Evolutionary conservation across 305 asterid genomes (phyloP).

Genomic region (Fraxinus paxiana): DNA sequence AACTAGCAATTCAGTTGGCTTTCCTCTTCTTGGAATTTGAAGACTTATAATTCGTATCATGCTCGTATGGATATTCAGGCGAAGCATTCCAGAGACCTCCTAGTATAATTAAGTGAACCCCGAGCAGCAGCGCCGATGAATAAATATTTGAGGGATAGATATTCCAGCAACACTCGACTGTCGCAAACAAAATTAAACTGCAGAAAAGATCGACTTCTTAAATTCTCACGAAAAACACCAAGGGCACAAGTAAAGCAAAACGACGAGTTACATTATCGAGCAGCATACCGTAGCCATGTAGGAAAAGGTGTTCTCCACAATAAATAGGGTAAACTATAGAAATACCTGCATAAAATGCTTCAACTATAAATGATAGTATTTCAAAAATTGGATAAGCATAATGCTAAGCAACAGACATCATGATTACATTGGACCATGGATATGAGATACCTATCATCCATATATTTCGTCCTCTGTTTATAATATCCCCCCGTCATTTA

Average conservation of each 20-base stretch:
- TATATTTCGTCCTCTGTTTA: not conserved
- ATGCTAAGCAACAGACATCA: not conserved
- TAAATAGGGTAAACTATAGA: conserved; percentile 72
- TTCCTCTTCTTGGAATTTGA: conserved; percentile 33
- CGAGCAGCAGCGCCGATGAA: conserved; percentile 58
- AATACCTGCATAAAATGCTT: conserved; percentile 58
- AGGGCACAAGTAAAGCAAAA: not conserved
- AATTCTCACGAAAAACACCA: not conserved
- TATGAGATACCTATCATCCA: not conserved
- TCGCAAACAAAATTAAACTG: conserved; percentile 55
- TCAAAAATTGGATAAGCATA: not conserved
- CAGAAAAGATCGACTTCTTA: conserved; percentile 11
- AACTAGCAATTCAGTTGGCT: conserved; percentile 30
- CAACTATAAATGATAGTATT: not conserved
- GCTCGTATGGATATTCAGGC: conserved; percentile 51
- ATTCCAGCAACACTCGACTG: conserved; percentile 76
- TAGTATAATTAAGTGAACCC: conserved; percentile 51
- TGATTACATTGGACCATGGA: not conserved
- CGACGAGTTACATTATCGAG: not conserved
- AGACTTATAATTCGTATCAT: conserved; percentile 21
- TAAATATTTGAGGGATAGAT: conserved; percentile 61
- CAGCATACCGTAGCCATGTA: conserved; percentile 56
- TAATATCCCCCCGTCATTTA: not conserved
- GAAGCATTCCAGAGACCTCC: conserved; percentile 60
- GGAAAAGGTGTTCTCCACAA: conserved; percentile 82